phyloP scores from a whole-genome alignment of 2,329 filamentous ascomycete species.

The Sporothrix sp. region DNA sequence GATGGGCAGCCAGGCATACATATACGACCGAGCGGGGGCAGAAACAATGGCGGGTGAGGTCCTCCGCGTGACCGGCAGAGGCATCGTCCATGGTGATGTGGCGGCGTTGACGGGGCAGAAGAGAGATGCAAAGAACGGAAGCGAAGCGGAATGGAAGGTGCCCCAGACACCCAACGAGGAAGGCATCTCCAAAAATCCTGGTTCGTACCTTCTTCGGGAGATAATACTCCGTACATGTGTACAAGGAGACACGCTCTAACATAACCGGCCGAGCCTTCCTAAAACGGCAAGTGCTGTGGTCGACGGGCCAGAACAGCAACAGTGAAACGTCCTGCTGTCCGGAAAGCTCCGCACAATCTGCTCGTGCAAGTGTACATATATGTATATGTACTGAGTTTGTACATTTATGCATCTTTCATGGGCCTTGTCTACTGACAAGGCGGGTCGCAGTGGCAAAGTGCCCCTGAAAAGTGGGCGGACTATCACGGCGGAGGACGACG shows the following conservation, averaged over 20 bases:
- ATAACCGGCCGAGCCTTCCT: conserved; percentile 1
- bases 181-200: neutral
- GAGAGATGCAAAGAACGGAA: neutral
- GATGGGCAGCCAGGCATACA: neutral
- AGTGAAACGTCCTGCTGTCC: too few species aligned
- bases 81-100: too few species aligned
- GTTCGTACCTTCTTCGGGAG: neutral
- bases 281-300: neutral
- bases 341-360: neutral
- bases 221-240: too few species aligned
- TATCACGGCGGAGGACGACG: too few species aligned
- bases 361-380: neutral
- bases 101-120: neutral
- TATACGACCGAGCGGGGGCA: neutral
- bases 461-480: conserved; percentile 1
- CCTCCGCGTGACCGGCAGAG: too few species aligned
- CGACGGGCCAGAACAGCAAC: too few species aligned
- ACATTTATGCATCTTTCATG: neutral
- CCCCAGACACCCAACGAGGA: neutral
- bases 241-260: too few species aligned
- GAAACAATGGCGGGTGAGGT: neutral
- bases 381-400: neutral
- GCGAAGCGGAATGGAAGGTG: conserved; percentile 2
- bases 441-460: neutral
- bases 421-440: too few species aligned